phyloP scores from a whole-genome alignment of 306 rosid genomes.

The Mucuna pruriens region DNA sequence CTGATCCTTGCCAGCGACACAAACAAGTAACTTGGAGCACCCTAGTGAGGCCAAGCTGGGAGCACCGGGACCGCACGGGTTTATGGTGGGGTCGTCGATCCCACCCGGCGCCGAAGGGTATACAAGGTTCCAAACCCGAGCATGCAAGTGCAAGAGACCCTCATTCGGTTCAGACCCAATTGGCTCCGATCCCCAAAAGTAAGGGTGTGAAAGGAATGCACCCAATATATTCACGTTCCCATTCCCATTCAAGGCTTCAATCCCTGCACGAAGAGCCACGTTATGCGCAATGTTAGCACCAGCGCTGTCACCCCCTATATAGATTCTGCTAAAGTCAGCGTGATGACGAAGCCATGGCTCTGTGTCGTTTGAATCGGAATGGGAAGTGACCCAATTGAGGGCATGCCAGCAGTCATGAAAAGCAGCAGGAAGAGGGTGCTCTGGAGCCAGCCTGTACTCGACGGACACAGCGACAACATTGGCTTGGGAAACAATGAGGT shows the following conservation, averaged over 20 bases:
- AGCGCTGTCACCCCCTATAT: constrained; percentile 38
- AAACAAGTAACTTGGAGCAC: constrained; percentile 41
- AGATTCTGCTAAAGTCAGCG: constrained; percentile 38
- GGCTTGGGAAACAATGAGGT: constrained; percentile 41
- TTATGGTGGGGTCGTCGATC: constrained; percentile 30
- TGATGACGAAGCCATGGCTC: constrained; percentile 43
- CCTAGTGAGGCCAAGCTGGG: constrained; percentile 46
- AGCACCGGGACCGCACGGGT: constrained; percentile 36
- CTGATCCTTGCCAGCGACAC: constrained; percentile 34
- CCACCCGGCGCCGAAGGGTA: constrained; percentile 36
- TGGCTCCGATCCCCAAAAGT: constrained; percentile 31
- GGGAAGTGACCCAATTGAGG: constrained; percentile 31
- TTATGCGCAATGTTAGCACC: constrained; percentile 40
- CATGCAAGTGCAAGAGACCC: not conserved
- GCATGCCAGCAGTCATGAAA: constrained; percentile 37
- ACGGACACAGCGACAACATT: constrained; percentile 14
- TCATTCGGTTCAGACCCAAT: constrained; percentile 11
- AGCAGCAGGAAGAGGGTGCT: constrained; percentile 25
- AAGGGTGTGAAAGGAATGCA: constrained; percentile 26
- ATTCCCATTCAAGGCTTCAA: not conserved
- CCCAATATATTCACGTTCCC: constrained; percentile 14
- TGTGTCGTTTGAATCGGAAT: not conserved
- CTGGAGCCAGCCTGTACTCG: constrained; percentile 33
- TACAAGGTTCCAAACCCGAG: not conserved
- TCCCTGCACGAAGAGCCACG: constrained; percentile 37